Base-by-base conservation (phyloP, 768 basidiomycete species). In the Phylloporus rhodoxanthus region DNA sequence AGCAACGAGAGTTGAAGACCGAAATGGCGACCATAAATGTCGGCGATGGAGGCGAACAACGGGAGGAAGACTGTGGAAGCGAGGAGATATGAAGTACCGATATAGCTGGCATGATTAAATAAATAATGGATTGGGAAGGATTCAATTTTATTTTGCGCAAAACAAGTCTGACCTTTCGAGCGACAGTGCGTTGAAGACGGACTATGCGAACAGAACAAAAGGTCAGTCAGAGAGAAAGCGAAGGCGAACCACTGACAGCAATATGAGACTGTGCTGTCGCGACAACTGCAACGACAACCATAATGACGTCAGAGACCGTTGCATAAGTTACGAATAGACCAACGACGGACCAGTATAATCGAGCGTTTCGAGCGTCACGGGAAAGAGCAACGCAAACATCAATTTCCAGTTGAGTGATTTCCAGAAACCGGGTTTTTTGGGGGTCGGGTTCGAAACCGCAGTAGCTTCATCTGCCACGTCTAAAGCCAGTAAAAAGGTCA, bases 11-110 rank as follows among this genome's bases (percentile, higher is more conserved):
- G 15, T 52, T 79, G 78, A 29, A 77, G 62, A 1, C 75, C 72
- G 50, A 66, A 67, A 53, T 79, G 70, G 1, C 78, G 72, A 8
- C 78, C 78, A 62, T 72, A 76, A 19, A 78, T 66, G 52, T 79
- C 77, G 9, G 76, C 71, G 7, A 79, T 50, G 7, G 73, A 73
- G 1, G 74, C 77, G 38, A 75, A 79, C 8, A 80, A 56, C 5
- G 77, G 77, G 8, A 79, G 63, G 59, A 79, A 79, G 42, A 78
- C 75, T 3, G 78, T 77, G 15, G 75, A 75, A 0, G 78, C 70
- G 14, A 79, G 65, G 20, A 79, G 61, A 48, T 79, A 79, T 2
- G 71, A 57, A 1, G 78, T 79, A 36, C 78, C 77, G 17, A 79
- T 72, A 50, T 72, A 77, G 47, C 77, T 73, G 11, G 10, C 23